These are phyloP conservation scores for Xylaria acuta DNA, from an alignment of 495 filamentous ascomycete genomes.

Conservation along the genomic window DNA sequence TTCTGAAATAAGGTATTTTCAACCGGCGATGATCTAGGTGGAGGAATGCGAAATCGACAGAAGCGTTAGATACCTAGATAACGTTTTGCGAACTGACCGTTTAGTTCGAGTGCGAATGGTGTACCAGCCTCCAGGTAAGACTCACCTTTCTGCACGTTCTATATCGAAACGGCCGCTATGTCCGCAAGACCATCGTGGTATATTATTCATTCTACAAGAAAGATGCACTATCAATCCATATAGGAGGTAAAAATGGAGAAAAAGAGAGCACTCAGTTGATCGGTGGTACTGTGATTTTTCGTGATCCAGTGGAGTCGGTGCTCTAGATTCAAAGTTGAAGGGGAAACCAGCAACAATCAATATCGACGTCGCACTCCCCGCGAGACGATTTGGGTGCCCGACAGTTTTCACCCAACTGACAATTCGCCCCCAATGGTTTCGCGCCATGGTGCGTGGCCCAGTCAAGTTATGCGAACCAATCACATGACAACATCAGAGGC, in stretches of 20 bases:
- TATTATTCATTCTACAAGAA: background rate
- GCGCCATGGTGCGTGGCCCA: background rate
- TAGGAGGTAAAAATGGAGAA: background rate
- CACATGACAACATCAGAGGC: background rate
- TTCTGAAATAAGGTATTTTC: conserved; percentile 8
- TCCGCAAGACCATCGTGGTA: background rate
- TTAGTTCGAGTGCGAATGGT: background rate
- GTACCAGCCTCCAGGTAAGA: background rate
- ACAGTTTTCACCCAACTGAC: too few species aligned
- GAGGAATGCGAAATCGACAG: conserved; percentile 6
- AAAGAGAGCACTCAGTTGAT: background rate
- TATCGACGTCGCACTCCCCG: too few species aligned
- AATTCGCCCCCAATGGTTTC: background rate
- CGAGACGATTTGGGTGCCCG: too few species aligned
- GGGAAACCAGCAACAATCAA: background rate
- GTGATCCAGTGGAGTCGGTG: background rate
- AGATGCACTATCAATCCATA: background rate
- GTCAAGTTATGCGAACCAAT: background rate
- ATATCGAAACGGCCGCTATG: too few species aligned
- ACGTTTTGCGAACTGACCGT: background rate
- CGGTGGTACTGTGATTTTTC: background rate
- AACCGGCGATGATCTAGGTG: background rate
- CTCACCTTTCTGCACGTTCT: background rate
- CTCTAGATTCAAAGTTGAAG: background rate
- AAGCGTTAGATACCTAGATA: background rate